Evolutionary conservation across 148 eudicot genomes (phyloP), one percentile per base, ranked within the genome.

Genomic region (Spergularia bocconei): DNA sequence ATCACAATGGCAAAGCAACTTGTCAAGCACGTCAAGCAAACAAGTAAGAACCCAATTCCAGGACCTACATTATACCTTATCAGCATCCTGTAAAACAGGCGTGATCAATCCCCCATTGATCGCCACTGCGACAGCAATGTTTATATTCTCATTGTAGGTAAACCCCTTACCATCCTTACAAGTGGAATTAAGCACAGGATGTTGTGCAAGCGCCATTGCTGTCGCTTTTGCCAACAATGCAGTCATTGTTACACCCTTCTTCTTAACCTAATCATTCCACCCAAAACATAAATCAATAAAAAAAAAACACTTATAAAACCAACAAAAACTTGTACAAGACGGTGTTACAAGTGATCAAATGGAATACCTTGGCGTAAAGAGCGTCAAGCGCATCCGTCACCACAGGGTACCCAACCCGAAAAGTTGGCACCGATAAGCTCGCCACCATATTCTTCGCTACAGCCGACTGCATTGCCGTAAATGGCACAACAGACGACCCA

Each of bases 81-180:
- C 97, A 48, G 98, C 98, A 84, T 91, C 95, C 80, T 90, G 98
- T 56, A 93, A 88, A 82, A 91, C 98, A 63, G 98, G 98, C 15
- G 98, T 93, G 84, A 93, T 93, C 86, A 93, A 84, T 14, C 98
- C 98, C 41, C 91, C 98, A 81, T 91, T 88, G 48, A 93, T 91
- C 3, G 98, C 92, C 86, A 93, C 98, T 47, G 98, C 98, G 62
- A 89, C 93, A 55, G 98, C 98, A 87, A 93, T 88, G 76, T 93
- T 93, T 50, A 93, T 80, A 74, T 81, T 93, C 79, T 86, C 85
- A 47, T 93, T 93, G 69, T 91, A 91, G 3, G 93, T 89, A 78
- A 91, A 93, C 36, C 88, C 86, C 79, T 93, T 93, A 15, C 97
- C 98, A 82, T 93, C 98, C 82, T 90, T 93, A 52, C 98, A 93